Evolutionary conservation across 2,329 filamentous ascomycete species (phyloP), one percentile per base, ranked within the genome.

Genomic region (Aspergillus sp.): DNA sequence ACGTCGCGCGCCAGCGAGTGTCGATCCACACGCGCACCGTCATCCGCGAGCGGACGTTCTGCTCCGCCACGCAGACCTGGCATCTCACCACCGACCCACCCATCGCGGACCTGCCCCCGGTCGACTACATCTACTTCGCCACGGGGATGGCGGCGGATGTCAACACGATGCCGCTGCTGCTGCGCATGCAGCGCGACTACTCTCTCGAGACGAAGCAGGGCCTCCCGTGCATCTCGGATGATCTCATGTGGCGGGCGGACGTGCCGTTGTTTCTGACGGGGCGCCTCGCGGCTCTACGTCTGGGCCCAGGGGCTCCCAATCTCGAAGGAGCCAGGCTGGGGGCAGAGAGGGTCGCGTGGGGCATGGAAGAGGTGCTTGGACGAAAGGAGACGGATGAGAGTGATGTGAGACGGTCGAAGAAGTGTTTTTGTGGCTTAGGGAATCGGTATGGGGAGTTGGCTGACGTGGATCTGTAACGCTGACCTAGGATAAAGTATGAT

Each of bases 61-160:
- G 84, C 44, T 53, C 73, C 0, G 56, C 58, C 0, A 70, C 66
- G 1, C 73, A 78, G n/a, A 76, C 70, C 6, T 84, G 81, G 81
- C 60, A 63, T 0, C 68, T 87, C 17, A 65, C 73, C 36, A 83
- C 82, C 0, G 73, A 79, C 3, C 83, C 85, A 0, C 71, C 78
- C 0, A 75, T 83, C 13, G 71, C 71, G 0, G 64, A 70, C 3
- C 65, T 88, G 1, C 75, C 77, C 10, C 46, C 60, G 2, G 74
- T 85, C 13, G 81, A 91, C 66, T 88, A 87, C 68, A 82, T 91
- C 56, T 88, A 88, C 69, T 89, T 87, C 62, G 88, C 89, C 13
- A 93, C 89, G 0, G 89, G 89, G 0, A 81, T 88, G 36, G 79
- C 83, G 45, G 82, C 83, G 0, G 78, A 90, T 57, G 81, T 90